These are phyloP conservation scores for Beauveria sp. DNA, from an alignment of 2,329 filamentous ascomycete genomes.

Conservation along the genomic window DNA sequence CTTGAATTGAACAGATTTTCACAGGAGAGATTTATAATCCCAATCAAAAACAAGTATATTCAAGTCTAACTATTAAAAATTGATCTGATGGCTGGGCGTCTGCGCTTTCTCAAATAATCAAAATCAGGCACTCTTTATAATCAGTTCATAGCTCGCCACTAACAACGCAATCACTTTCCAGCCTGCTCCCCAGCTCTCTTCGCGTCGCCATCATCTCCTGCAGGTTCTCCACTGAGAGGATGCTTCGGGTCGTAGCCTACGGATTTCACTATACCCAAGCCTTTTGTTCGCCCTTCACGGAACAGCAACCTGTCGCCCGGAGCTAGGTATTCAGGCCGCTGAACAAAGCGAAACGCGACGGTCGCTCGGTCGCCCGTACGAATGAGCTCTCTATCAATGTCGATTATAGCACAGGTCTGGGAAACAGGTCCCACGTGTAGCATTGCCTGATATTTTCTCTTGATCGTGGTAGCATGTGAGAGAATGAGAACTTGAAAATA, in stretches of 20 bases:
- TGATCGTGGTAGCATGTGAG: constrained; percentile 93
- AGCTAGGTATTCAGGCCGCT: constrained; percentile 84
- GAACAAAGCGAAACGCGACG: constrained; percentile 91
- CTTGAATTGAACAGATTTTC: no score
- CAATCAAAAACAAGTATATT: no score
- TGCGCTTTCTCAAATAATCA: neutral
- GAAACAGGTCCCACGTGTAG: constrained; percentile 90
- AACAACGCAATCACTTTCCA: neutral
- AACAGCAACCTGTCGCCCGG: constrained; percentile 87
- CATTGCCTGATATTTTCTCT: constrained; percentile 96
- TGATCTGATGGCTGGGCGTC: no score
- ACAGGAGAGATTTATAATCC: no score
- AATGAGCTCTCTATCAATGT: constrained; percentile 93
- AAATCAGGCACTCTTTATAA: neutral
- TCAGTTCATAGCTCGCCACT: neutral
- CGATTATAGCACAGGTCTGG: constrained; percentile 95
- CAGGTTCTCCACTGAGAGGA: neutral
- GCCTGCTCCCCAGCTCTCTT: neutral
- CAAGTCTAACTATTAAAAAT: no score
- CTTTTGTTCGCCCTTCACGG: constrained; percentile 90
- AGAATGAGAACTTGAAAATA: constrained; percentile 69
- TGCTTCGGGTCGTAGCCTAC: constrained; percentile 71
- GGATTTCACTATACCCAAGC: constrained; percentile 85
- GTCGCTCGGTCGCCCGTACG: constrained; percentile 89
- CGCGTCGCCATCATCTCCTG: neutral